A percentile compares a stretch with the other conserved stretches of the same genome.
Conservation (phyloP, 768 basidiomycete genomes). For the Tulasnella calospora region DNA sequence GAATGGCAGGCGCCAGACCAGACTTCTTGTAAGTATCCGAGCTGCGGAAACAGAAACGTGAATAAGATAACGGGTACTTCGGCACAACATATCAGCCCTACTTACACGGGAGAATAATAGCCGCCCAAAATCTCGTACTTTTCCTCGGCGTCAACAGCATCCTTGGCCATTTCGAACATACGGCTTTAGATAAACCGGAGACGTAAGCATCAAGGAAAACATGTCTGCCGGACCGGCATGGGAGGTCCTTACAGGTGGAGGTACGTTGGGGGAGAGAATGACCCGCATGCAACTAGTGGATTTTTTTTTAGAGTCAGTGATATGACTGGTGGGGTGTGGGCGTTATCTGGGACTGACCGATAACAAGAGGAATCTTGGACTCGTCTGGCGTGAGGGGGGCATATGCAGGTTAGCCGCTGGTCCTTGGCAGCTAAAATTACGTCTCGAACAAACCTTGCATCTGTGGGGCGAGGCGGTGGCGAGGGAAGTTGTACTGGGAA, state of each 20-base stretch:
- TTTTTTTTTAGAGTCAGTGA: slow-evolving; percentile 72
- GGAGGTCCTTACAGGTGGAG: slow-evolving; percentile 58
- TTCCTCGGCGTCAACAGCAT: slow-evolving; percentile 88
- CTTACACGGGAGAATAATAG: slow-evolving; percentile 89
- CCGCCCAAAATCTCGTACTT: slow-evolving; percentile 91
- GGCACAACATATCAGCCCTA: background rate
- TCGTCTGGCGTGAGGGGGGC: slow-evolving; percentile 18
- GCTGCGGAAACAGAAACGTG: slow-evolving; percentile 7
- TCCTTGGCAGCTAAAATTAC: background rate
- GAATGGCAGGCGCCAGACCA: slow-evolving; percentile 72
- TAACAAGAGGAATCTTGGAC: slow-evolving; percentile 28
- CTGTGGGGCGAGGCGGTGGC: slow-evolving; percentile 26
- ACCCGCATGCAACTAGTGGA: slow-evolving; percentile 86
- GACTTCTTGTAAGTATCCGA: slow-evolving; percentile 91
- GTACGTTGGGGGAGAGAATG: slow-evolving; percentile 97
- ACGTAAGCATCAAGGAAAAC: slow-evolving; percentile 44
- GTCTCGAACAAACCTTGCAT: slow-evolving; percentile 26
- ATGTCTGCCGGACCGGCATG: background rate
- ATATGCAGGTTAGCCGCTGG: background rate
- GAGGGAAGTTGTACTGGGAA: slow-evolving; percentile 28
- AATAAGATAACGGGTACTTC: background rate
- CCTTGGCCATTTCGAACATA: slow-evolving; percentile 99
- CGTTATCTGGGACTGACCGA: slow-evolving; percentile 17
- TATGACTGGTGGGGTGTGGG: background rate
- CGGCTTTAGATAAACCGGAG: slow-evolving; percentile 40